Evolutionary conservation across 1,284 basidiomycete species (phyloP).

Genomic region (Cryptococcus sp.): DNA sequence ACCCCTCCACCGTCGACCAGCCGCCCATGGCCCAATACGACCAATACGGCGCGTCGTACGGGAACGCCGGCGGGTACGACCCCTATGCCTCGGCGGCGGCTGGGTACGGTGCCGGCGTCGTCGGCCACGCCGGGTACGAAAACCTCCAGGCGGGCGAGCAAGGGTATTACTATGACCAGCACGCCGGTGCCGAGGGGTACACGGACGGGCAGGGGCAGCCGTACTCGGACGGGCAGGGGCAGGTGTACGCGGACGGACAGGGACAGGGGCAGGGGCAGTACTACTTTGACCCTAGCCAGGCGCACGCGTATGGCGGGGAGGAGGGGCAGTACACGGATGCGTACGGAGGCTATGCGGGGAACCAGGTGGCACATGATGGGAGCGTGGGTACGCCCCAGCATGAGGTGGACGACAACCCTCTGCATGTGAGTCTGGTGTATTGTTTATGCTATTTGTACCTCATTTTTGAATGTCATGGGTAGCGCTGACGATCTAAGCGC

Average conservation of each 20-base stretch:
- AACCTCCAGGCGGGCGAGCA: constrained; percentile 12
- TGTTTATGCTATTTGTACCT: too few species aligned
- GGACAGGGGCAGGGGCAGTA: constrained; percentile 27
- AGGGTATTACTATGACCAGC: constrained; percentile 7
- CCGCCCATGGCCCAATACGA: constrained; percentile 49
- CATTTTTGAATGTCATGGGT: too few species aligned
- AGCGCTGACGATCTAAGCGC: not conserved
- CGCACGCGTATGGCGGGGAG: constrained; percentile 23
- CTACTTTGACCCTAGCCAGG: constrained; percentile 44
- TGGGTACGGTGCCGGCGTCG: constrained; percentile 17
- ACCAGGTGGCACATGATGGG: constrained; percentile 15
- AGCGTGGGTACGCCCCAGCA: constrained; percentile 28
- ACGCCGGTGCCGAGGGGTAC: constrained; percentile 1
- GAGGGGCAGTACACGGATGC: constrained; percentile 17
- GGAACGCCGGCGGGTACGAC: constrained; percentile 45
- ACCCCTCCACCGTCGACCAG: constrained; percentile 42
- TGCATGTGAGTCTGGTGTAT: constrained; percentile 6
- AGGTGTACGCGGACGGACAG: constrained; percentile 9
- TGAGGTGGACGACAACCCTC: constrained; percentile 26
- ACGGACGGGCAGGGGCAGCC: constrained; percentile 1
- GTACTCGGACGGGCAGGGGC: not conserved
- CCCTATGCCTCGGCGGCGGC: constrained; percentile 36
- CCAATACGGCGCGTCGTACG: constrained; percentile 44
- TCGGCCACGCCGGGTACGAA: constrained; percentile 22
- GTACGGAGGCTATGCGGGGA: constrained; percentile 21